Base-by-base conservation (phyloP, 495 filamentous ascomycete species). In the Hypoxylon subgilvum region DNA sequence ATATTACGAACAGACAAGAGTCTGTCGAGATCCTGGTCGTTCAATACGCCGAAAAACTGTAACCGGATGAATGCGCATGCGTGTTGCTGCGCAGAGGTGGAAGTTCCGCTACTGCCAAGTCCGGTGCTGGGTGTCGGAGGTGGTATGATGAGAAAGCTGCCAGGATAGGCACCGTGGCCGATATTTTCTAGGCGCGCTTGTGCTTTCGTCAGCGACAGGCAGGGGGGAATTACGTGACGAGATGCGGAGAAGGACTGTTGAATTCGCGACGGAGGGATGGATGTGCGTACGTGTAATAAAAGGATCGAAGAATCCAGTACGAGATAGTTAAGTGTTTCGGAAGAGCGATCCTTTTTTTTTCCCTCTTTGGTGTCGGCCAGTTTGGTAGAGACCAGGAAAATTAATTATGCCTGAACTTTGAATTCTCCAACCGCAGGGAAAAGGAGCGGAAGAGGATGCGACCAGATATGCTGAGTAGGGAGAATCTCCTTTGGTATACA, bases 21-120 rank as follows among this genome's bases (percentile, higher is more conserved):
- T 65, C 61, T 64, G 69, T 58, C 67, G 28, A 57, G 48, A 57
- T 53, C 31, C 40, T 38, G 30, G 52, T 43, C 43, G 48, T 63
- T 63, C 52, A 67, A 57, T 61, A 58, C 61, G 49, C 13, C 13
- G 49, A 61, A 21, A 31, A 34, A 22, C 19, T 31, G 22, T n/a
- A 31, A 17, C 22, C 9, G 22, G 12, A 42, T 13, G 35, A 39
- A 63, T 36, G 46, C 55, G 50, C 57, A 46, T 60, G 53, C 53
- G 54, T 63, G 38, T 65, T 16, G 57, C 40, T 63, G 55, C 43
- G 35, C 47, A 38, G 30, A 39, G 40, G 30, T 4, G 27, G n/a
- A 49, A 63, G 21, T 51, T 36, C 22, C 23, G 38, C 30, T 30
- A 35, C 30, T 35, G 34, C 13, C 30, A 32, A 28, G 14, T 12